A percentile compares a stretch with the other conserved stretches of the same genome.
Conservation (phyloP, 2,329 filamentous ascomycete species). For the Verticillium longisporum region DNA sequence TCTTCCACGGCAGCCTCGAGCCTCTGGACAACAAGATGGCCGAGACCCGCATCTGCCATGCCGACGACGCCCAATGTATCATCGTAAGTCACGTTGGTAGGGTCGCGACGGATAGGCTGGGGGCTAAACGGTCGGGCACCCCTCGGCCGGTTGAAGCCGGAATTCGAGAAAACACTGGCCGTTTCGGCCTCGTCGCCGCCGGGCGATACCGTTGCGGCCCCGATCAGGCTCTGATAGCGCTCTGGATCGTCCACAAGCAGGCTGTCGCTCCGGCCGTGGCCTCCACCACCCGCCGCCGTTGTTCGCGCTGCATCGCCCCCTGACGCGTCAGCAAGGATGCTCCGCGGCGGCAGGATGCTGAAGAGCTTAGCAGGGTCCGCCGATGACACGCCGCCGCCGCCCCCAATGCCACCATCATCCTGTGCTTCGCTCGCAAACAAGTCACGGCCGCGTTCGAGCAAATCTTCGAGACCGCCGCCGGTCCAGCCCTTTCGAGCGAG, state of each 20-base stretch:
- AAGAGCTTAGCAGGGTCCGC: conserved; percentile 45
- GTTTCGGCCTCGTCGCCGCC: conserved; percentile 26
- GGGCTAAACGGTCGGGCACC: conserved; percentile 55
- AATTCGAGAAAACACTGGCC: conserved; percentile 42
- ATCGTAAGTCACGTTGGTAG: conserved; percentile 30
- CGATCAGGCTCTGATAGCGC: conserved; percentile 48
- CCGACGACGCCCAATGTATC: neutral
- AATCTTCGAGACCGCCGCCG: conserved; percentile 58
- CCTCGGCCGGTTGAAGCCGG: conserved; percentile 46
- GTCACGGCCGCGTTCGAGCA: conserved; percentile 58
- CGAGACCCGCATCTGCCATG: neutral
- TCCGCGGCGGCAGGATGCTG: conserved; percentile 57
- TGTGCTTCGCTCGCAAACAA: conserved; percentile 38
- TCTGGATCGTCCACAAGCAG: conserved; percentile 42
- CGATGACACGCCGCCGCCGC: conserved; percentile 21
- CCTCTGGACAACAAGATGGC: neutral
- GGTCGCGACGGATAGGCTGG: conserved; percentile 37
- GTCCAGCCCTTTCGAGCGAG: conserved; percentile 62
- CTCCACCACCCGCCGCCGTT: conserved; percentile 4
- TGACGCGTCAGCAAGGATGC: conserved; percentile 49
- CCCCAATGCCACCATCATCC: conserved; percentile 23
- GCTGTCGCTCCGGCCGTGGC: conserved; percentile 45
- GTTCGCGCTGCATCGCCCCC: conserved; percentile 22
- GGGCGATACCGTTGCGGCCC: conserved; percentile 32
- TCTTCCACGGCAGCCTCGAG: conserved; percentile 11